Evolutionary conservation across 2,329 filamentous ascomycete genomes (phyloP), one percentile per base, ranked within the genome.

Genomic region (Fusarium napiforme): DNA sequence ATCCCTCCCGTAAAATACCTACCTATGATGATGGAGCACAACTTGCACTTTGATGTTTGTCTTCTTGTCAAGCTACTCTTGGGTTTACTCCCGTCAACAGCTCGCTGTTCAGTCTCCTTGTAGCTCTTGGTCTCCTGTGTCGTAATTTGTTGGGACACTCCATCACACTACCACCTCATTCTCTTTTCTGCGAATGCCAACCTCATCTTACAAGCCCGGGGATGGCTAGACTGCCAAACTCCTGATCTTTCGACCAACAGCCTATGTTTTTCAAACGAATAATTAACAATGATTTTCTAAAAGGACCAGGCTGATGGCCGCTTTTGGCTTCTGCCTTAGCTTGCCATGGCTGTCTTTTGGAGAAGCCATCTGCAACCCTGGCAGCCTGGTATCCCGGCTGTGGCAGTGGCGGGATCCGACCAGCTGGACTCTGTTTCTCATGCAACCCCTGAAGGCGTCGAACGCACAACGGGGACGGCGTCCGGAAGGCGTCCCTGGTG

Each of bases 371-470:
- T 71, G 60, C 45, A 60, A 62, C 61, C 71, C 72, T 73, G 63
- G 62, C 43, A 62, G 60, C 71, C 70, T 73, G 60, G 62, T 42
- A 65, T 66, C 63, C 69, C 59, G 60, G 67, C 56, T 70, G 68
- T 74, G 60, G 72, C 72, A 72, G 72, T 77, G 75, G 64, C 73
- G 70, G 75, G 71, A 75, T 70, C 70, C 75, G 66, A 67, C 65
- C 62, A 64, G 69, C 74, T 77, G 75, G 75, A 60, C 67, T 74
- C 65, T 77, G 72, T 66, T 74, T 76, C 67, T 77, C 61, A 37
- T 56, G 45, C 28, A 60, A 75, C 64, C 67, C 69, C 71, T 76
- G 73, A 63, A 67, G 72, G 75, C 75, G 69, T 69, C 65, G 69
- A 72, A 61, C 53, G 69, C 64, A 61, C 65, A 70, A 77, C 75